phyloP scores from a whole-genome alignment of 2,329 filamentous ascomycete genomes.

The Talaromyces sp. region DNA sequence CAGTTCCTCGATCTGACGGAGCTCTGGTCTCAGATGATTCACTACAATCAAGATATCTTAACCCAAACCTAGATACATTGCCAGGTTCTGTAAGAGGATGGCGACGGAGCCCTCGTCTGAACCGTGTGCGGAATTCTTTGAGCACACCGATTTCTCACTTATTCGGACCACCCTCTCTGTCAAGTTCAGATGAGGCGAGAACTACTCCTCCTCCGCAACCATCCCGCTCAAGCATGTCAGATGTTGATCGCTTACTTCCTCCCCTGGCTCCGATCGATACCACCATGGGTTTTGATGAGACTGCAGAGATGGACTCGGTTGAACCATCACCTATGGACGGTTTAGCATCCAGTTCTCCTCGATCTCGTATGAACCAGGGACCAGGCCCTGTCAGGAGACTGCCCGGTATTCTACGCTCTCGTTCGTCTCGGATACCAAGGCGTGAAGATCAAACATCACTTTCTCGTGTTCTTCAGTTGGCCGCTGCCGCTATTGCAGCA shows the following conservation, averaged over 20 bases:
- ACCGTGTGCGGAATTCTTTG: conserved; percentile 39
- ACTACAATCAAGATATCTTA: conserved; percentile 21
- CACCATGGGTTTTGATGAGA: conserved; percentile 35
- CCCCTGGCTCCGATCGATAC: conserved; percentile 34
- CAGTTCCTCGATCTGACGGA: conserved; percentile 32
- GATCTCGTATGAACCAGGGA: conserved; percentile 24
- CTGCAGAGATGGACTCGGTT: conserved; percentile 38
- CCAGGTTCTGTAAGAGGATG: conserved; percentile 28
- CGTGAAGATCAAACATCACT: conserved; percentile 59
- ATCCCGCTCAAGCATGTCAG: conserved; percentile 22
- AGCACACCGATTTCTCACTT: conserved; percentile 40
- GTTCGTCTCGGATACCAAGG: conserved; percentile 48
- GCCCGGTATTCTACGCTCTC: conserved; percentile 43
- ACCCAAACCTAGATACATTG: conserved; percentile 20
- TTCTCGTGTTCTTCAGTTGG: conserved; percentile 57
- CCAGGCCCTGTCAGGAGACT: conserved; percentile 32
- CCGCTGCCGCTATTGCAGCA: conserved; percentile 59
- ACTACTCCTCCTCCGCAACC: conserved; percentile 24
- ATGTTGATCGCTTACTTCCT: conserved; percentile 29
- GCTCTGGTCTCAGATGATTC: conserved; percentile 24
- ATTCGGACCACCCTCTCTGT: conserved; percentile 31
- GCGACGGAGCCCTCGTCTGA: conserved; percentile 35
- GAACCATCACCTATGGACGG: conserved; percentile 31
- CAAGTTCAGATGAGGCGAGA: conserved; percentile 19
- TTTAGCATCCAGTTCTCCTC: neutral